Base-by-base conservation (phyloP, 805 yeast species). In the Scheffersomyces ergatensis region DNA sequence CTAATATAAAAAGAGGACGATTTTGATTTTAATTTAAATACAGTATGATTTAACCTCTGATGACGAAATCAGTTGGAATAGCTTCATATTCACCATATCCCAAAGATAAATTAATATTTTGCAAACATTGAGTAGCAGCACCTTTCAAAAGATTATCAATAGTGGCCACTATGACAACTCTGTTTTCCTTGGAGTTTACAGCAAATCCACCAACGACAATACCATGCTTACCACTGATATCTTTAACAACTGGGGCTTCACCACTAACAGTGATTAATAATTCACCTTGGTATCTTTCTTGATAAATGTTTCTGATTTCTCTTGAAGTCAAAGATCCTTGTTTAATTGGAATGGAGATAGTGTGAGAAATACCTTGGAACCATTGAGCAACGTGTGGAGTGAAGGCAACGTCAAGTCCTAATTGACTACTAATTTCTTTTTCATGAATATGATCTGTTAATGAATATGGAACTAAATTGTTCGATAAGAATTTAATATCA, bases 371-470 rank as follows among this genome's bases (percentile, higher is more conserved):
- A 53, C 99, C 99, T 69, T 95, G 98, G 81, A 93, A 93, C 99
- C 99, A 93, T 62, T 85, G 95, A 2, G 97, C 99, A 45, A 93
- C 99, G 58, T 93, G 99, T 16, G 99, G 99, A 49, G 86, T 80
- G 63, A 93, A 93, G 3, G 96, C 92, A 37, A 93, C 89, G 25
- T 80, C 77, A 33, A 70, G 66, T 2, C 95, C 95, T 45, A 93
- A 72, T 51, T 85, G 90, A 13, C 75, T 58, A 32, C 96, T 86
- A 46, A 95, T 85, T 68, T 93, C 99, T 47, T 83, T 80, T 74
- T 93, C 99, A 62, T 93, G 99, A 44, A 93, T 85, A 65, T 93
- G 99, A 62, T 92, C 97, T 11, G 99, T 93, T 55, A 93, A 75
- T 4, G 97, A 82, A 70, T 93, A 93, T 43, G 99, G 98, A 56